These are phyloP conservation scores for Volutella citrinella DNA, from an alignment of 2,329 filamentous ascomycete genomes.

Conservation along the genomic window DNA sequence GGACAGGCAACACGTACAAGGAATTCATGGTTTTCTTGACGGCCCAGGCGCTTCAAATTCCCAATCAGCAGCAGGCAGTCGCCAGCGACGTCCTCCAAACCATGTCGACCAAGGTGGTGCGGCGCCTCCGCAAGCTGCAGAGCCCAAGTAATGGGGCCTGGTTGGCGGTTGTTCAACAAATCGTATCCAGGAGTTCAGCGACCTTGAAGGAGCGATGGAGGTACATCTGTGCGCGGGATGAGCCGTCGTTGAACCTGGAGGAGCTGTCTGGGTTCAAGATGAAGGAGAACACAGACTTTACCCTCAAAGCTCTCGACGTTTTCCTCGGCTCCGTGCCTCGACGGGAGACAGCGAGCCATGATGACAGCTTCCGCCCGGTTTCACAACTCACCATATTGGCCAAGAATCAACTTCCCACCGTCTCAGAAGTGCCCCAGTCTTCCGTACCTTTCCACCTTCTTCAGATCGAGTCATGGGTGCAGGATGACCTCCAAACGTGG, in stretches of 20 bases:
- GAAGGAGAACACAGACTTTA: slow-evolving; percentile 4
- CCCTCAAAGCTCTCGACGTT: slow-evolving; percentile 5
- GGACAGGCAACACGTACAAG: slow-evolving; percentile 7
- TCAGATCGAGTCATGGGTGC: slow-evolving; percentile 50
- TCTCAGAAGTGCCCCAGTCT: background rate
- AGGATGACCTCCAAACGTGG: slow-evolving; percentile 37
- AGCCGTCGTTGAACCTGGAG: slow-evolving; percentile 2
- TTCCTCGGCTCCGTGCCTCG: slow-evolving; percentile 11
- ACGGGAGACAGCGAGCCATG: background rate
- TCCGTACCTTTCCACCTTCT: slow-evolving; percentile 24
- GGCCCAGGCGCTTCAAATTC: background rate
- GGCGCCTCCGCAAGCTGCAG: slow-evolving; percentile 11
- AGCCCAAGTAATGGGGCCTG: slow-evolving; percentile 1
- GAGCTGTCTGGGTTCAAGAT: background rate
- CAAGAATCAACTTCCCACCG: background rate
- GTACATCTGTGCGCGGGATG: background rate
- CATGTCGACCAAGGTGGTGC: slow-evolving; percentile 14
- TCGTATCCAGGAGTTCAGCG: slow-evolving; percentile 1
- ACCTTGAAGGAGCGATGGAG: slow-evolving; percentile 9
- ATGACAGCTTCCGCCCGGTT: slow-evolving; percentile 5
- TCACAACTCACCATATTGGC: background rate
- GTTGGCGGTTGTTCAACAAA: slow-evolving; percentile 4
- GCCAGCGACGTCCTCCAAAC: slow-evolving; percentile 10
- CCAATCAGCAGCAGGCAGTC: background rate
- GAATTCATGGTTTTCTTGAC: slow-evolving; percentile 15